phyloP scores from a whole-genome alignment of 371 early-diverging fungal species.

The Parasitella parasitica region DNA sequence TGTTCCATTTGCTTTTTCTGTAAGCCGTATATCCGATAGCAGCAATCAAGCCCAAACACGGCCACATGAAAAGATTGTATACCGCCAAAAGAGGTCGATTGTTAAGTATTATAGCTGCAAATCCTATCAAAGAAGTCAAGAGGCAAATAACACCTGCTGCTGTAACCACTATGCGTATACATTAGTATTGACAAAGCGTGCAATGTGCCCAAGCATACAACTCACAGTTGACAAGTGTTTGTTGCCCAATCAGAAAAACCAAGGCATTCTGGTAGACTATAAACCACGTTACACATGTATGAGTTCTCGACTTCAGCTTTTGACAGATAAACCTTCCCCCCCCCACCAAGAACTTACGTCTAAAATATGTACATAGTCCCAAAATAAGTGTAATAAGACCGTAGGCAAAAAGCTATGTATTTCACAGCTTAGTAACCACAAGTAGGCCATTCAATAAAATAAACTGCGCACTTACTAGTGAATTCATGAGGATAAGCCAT shows the following conservation, averaged over 20 bases:
- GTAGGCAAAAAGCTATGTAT: conserved; percentile 3
- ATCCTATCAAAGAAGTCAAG: conserved; percentile 47
- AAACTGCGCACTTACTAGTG: neutral
- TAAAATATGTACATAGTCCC: conserved; percentile 8
- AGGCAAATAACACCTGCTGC: conserved; percentile 47
- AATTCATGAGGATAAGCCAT: neutral
- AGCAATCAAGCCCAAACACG: conserved; percentile 50
- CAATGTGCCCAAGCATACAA: neutral
- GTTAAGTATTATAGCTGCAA: conserved; percentile 51
- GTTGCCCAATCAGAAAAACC: neutral
- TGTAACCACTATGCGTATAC: conserved; percentile 35
- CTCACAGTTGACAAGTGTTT: conserved; percentile 6
- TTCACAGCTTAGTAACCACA: neutral
- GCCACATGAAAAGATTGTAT: conserved; percentile 56
- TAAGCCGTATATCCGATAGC: conserved; percentile 55
- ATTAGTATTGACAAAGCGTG: neutral
- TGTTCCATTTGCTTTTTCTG: conserved; percentile 45
- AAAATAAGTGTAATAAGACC: conserved; percentile 2
- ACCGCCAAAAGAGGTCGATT: conserved; percentile 44
- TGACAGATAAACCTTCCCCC: no score
- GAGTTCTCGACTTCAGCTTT: neutral
- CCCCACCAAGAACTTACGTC: conserved; percentile 2
- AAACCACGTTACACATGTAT: neutral
- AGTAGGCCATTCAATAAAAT: no score
- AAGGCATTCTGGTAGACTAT: conserved; percentile 7